phyloP scores from a whole-genome alignment of 2,329 filamentous ascomycete species.

The Penicillium sp. region DNA sequence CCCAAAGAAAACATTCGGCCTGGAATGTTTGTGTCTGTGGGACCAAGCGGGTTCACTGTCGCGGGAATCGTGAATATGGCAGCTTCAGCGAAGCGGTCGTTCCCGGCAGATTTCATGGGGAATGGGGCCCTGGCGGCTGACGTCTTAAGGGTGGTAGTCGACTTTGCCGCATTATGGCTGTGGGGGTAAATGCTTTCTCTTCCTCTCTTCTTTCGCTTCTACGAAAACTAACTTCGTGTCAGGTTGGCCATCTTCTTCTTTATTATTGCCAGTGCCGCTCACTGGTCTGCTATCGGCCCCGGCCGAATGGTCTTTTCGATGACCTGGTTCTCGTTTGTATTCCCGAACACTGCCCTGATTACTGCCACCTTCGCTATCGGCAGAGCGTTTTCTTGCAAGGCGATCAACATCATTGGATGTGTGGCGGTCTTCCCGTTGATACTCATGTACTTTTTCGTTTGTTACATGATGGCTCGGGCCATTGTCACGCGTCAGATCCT shows the following conservation, averaged over 20 bases:
- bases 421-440: slow-evolving; percentile 68
- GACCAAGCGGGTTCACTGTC: slow-evolving; percentile 71
- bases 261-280: slow-evolving; percentile 73
- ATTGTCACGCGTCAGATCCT: slow-evolving; percentile 68
- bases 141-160: slow-evolving; percentile 57
- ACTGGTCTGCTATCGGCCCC: slow-evolving; percentile 66
- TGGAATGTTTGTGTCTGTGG: slow-evolving; percentile 83
- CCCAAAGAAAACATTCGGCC: slow-evolving; percentile 74
- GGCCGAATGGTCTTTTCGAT: slow-evolving; percentile 73
- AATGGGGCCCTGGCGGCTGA: slow-evolving; percentile 57
- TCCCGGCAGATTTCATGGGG: slow-evolving; percentile 59
- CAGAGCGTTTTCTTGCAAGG: slow-evolving; percentile 59
- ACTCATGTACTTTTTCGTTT: slow-evolving; percentile 68
- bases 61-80: slow-evolving; percentile 63
- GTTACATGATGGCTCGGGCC: slow-evolving; percentile 70
- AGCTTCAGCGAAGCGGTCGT: slow-evolving; percentile 49
- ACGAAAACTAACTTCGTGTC: slow-evolving; percentile 13
- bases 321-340: slow-evolving; percentile 84
- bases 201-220: neutral
- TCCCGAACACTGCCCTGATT: slow-evolving; percentile 74
- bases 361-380: slow-evolving; percentile 74
- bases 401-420: slow-evolving; percentile 68
- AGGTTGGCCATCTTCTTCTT: slow-evolving; percentile 82
- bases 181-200: slow-evolving; percentile 60
- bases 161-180: slow-evolving; percentile 74